Evolutionary conservation across 345 rosid genomes (phyloP).

Genomic region (Cochlearia excelsa): DNA sequence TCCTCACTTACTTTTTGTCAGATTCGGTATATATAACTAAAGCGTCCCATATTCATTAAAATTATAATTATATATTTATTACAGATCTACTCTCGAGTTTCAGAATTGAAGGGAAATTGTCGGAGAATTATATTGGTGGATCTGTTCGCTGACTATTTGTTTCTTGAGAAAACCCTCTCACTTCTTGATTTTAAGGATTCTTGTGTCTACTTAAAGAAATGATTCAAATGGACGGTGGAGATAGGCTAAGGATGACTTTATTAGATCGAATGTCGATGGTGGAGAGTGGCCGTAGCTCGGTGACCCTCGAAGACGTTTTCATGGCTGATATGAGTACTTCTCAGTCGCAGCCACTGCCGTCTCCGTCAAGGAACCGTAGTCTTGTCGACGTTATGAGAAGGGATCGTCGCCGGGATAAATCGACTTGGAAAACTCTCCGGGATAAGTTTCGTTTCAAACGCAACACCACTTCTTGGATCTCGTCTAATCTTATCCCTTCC

Average conservation of each 20-base stretch:
- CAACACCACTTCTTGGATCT: constrained; percentile 59
- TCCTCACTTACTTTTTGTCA: constrained; percentile 3
- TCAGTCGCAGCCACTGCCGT: constrained; percentile 9
- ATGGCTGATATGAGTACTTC: constrained; percentile 35
- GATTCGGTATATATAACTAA: constrained; percentile 2
- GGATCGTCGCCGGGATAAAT: constrained; percentile 45
- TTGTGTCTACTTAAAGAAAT: neutral
- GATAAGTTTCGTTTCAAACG: constrained; percentile 68
- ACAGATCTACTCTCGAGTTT: constrained; percentile 17
- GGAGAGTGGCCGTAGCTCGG: constrained; percentile 36
- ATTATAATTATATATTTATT: neutral
- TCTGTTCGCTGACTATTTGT: constrained; percentile 16
- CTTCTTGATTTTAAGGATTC: too few species aligned
- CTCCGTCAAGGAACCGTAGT: constrained; percentile 31
- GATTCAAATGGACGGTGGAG: constrained; percentile 36
- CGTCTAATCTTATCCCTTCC: constrained; percentile 44
- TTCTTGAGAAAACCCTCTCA: too few species aligned
- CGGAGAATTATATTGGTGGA: constrained; percentile 17
- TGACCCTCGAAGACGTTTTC: constrained; percentile 38
- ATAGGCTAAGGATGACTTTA: constrained; percentile 33
- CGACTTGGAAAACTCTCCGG: constrained; percentile 67
- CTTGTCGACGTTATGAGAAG: constrained; percentile 59
- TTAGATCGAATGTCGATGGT: constrained; percentile 47
- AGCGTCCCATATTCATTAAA: neutral
- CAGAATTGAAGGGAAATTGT: constrained; percentile 22